Conservation (phyloP, 768 basidiomycete species). For the Tulasnella sp. region DNA sequence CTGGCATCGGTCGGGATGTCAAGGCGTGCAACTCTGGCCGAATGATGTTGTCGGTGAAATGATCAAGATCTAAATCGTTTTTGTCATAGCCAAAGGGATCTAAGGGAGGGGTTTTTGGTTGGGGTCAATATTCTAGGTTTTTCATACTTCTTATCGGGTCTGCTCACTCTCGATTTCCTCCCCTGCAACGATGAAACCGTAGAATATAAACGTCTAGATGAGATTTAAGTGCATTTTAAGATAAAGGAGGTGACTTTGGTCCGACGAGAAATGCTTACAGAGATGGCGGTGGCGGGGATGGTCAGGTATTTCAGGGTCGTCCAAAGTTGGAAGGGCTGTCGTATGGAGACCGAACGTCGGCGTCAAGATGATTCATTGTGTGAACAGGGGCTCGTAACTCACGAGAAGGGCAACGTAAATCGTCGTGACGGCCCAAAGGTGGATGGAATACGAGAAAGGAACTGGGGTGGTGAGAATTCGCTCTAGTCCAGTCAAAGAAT, state of each 20-base stretch:
- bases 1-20: conserved; percentile 24
- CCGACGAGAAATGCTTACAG: conserved; percentile 26
- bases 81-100: neutral
- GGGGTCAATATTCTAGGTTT: too few species aligned
- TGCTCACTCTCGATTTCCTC: conserved; percentile 16
- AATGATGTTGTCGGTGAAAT: conserved; percentile 27
- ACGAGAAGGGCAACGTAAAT: conserved; percentile 55
- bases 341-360: conserved; percentile 9
- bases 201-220: conserved; percentile 15
- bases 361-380: conserved; percentile 29
- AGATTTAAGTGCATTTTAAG: neutral
- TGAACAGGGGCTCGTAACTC: conserved; percentile 43
- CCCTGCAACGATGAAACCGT: conserved; percentile 16
- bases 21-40: conserved; percentile 24
- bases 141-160: too few species aligned
- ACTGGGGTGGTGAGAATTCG: conserved; percentile 67
- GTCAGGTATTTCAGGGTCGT: conserved; percentile 45
- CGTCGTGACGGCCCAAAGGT: conserved; percentile 55
- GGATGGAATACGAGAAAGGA: conserved; percentile 65
- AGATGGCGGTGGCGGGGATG: conserved; percentile 48
- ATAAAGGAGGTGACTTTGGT: too few species aligned
- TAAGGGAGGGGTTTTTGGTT: neutral
- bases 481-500: conserved; percentile 58
- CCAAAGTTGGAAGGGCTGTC: conserved; percentile 58
- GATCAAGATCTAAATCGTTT: conserved; percentile 27